Evolutionary conservation across 2,329 filamentous ascomycete species (phyloP).

Genomic region (Torrubiella hemipterigena): DNA sequence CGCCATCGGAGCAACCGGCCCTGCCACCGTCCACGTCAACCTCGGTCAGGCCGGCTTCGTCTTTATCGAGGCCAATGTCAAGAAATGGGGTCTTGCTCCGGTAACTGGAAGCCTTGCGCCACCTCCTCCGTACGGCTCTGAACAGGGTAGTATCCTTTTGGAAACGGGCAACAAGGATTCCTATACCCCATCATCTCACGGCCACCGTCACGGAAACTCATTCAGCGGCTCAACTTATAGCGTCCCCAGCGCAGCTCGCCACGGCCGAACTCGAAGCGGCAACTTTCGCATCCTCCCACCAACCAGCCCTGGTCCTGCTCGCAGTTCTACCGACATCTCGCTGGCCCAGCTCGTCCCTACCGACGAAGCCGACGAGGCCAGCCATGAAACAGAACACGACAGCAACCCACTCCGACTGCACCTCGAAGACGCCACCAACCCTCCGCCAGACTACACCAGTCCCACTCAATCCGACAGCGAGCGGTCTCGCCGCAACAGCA

Average conservation of each 20-base stretch:
- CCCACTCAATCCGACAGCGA: constrained; percentile 47
- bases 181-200: constrained; percentile 31
- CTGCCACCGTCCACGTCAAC: constrained; percentile 88
- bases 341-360: constrained; percentile 68
- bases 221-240: constrained; percentile 21
- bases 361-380: constrained; percentile 63
- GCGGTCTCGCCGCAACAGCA: constrained; percentile 42
- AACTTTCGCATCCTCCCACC: constrained; percentile 66
- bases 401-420: constrained; percentile 25
- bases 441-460: constrained; percentile 61
- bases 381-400: constrained; percentile 19
- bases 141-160: constrained; percentile 90
- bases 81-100: constrained; percentile 97
- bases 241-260: constrained; percentile 43
- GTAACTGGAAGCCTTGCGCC: constrained; percentile 92
- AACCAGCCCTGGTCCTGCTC: constrained; percentile 76
- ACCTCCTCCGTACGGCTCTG: constrained; percentile 90
- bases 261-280: constrained; percentile 64
- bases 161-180: constrained; percentile 66
- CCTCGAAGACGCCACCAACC: constrained; percentile 44
- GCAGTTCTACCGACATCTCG: constrained; percentile 92
- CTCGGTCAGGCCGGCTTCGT: constrained; percentile 97
- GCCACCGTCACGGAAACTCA: constrained; percentile 35
- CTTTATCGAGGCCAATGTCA: constrained; percentile 98
- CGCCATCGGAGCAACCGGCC: constrained; percentile 90